Base-by-base conservation (phyloP, 1,284 basidiomycete genomes). In the Puccinia novopanici region DNA sequence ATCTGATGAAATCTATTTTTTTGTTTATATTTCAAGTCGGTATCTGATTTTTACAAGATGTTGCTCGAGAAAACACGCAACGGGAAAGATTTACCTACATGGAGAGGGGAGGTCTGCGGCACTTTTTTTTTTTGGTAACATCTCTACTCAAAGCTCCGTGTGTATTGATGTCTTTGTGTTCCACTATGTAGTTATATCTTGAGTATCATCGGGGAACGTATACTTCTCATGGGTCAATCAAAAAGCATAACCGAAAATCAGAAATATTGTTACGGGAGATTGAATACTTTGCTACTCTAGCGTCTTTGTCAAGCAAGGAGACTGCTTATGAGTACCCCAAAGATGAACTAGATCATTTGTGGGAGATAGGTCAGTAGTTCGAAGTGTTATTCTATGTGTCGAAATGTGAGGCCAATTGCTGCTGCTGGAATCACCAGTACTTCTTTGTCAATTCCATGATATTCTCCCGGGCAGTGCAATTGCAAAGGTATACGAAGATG, bases 401-500 rank as follows among this genome's bases (percentile, higher is more conserved):
- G 3, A 22, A 2, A 24, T 9, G 22, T 40, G 40, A 17, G 68
- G 79, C 76, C 30, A 77, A 79, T 63, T 70, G 67, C 77, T 27
- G 55, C 55, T 61, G 40, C 40, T 48, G 30, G 24, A 12, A 30
- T 78, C 65, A 27, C 54, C 55, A 76, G 82, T 81, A 42, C 77
- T 84, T 1, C 80, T 83, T 12, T 82, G 82, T 75, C 83, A 84
- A 79, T 86, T 86, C 82, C 86, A 86, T 77, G 83, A 87, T 90
- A 94, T 98, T 54, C 90, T 98, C 42, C 95, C 95, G 48, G 95
- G 95, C 15, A 95, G 93, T 81, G 91, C 93, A 0, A 86, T 87
- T 75, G 91, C 91, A 0, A 92, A 94, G 92, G 94, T 98, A 9
- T 98, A 98, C 86, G 92, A 95, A 9, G 96, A 99, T 84, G 94